Evolutionary conservation across 1,139 yeast species (phyloP).

Genomic region (Nakaseomyces kungkrabaensis): DNA sequence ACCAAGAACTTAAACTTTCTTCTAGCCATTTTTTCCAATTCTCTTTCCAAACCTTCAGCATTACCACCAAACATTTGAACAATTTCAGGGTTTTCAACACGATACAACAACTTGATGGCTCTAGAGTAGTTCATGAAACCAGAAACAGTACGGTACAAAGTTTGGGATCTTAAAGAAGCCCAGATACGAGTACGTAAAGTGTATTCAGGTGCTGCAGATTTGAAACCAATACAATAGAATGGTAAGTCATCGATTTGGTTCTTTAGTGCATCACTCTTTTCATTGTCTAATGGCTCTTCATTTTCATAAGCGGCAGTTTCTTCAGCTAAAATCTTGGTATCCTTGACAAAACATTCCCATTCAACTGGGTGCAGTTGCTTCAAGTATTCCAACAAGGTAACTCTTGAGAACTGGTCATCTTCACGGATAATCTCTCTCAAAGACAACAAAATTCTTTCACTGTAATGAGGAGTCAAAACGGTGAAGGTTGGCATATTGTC

Average conservation of each 20-base stretch:
- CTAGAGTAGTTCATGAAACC: slow-evolving; percentile 99
- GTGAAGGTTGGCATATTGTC: slow-evolving; percentile 99
- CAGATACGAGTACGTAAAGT: slow-evolving; percentile 96
- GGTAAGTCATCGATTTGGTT: slow-evolving; percentile 94
- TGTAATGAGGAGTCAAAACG: slow-evolving; percentile 93
- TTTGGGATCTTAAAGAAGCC: slow-evolving; percentile 98
- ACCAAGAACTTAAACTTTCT: slow-evolving; percentile 95
- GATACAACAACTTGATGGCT: slow-evolving; percentile 91
- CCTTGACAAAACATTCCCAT: slow-evolving; percentile 99
- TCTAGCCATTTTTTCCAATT: slow-evolving; percentile 97
- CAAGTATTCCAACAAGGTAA: slow-evolving; percentile 88
- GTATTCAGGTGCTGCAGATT: slow-evolving; percentile 98
- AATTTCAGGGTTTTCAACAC: slow-evolving; percentile 98
- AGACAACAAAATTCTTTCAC: slow-evolving; percentile 90
- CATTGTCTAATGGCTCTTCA: slow-evolving; percentile 43
- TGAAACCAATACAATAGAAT: slow-evolving; percentile 97
- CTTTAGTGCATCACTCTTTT: slow-evolving; percentile 61
- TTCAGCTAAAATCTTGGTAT: slow-evolving; percentile 95
- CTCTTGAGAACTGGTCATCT: slow-evolving; percentile 97
- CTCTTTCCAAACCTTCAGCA: slow-evolving; percentile 88
- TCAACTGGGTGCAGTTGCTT: slow-evolving; percentile 97
- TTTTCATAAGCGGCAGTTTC: slow-evolving; percentile 85
- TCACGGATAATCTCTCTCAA: slow-evolving; percentile 96
- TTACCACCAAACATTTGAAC: slow-evolving; percentile 98
- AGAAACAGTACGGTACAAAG: slow-evolving; percentile 94